Evolutionary conservation across 2,329 filamentous ascomycete species (phyloP), one percentile per base, ranked within the genome.

Genomic region (Calycina marina): DNA sequence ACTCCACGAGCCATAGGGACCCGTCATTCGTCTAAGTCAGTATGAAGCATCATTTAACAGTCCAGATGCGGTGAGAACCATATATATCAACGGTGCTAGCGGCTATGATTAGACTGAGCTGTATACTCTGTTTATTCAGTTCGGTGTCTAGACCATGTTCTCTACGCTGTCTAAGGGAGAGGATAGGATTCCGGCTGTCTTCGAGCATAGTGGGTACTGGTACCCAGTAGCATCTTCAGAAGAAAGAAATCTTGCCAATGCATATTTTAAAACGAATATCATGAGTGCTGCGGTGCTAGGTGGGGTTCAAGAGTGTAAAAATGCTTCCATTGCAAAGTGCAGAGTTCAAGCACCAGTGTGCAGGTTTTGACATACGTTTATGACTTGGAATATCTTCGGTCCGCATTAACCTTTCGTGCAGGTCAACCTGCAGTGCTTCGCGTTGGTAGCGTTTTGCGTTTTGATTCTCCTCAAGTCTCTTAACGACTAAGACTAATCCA

Each of bases 211-310:
- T n/a, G n/a, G n/a, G n/a, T n/a, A n/a, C n/a, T n/a, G n/a, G n/a
- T n/a, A n/a, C n/a, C n/a, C n/a, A 3, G 5, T 31, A 77, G 67
- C 76, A 81, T 46, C 69, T 67, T 17, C 67, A 64, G 40, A 63
- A 72, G 37, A 77, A 73, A 47, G 72, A 16, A 57, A 75, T 29
- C 59, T 80, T 27, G 74, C 74, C 1, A 72, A 78, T 45, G 62
- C 72, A 17, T 81, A 81, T 49, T 69, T 75, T 17, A 80, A 79
- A 52, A 71, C 67, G 33, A 80, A 77, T 46, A 58, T 80, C 30
- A 63, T 77, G 55, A 65, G 65, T 17, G 50, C 62, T 4, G 56
- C 57, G 2, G 65, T 72, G 2, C 51, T 78, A 16, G 51, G 58
- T 4, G 73, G 69, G 2, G 72, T 81, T 30, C 55, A 64, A 32